Evolutionary conservation across 73 alveolate species (phyloP).

Genomic region (Tetrahymena malaccensis): DNA sequence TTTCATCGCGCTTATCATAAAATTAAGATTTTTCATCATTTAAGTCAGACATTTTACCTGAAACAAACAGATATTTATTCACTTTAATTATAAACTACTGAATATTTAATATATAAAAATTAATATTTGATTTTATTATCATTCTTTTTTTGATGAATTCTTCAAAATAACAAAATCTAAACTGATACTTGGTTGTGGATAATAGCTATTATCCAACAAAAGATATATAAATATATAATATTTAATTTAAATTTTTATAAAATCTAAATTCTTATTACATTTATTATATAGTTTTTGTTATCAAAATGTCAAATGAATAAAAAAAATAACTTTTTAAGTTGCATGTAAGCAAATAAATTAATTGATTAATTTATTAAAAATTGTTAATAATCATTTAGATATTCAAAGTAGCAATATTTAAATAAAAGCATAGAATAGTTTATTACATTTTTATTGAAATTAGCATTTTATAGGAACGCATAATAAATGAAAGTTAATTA

Average conservation of each 20-base stretch:
- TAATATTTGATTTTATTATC: neutral
- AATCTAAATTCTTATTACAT: too few relatives aligned
- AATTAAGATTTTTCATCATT: neutral
- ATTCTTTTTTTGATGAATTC: neutral
- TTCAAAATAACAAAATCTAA: neutral
- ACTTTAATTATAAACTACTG: neutral
- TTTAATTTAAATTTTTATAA: too few relatives aligned
- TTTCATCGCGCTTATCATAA: neutral
- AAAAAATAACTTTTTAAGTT: neutral
- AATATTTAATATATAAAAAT: too few relatives aligned
- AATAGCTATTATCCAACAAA: neutral
- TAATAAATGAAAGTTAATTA: neutral
- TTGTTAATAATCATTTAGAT: neutral
- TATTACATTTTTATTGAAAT: neutral
- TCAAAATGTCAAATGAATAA: neutral
- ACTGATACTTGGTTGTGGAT: neutral
- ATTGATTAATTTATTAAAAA: too few relatives aligned
- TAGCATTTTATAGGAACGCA: neutral
- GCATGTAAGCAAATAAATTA: neutral
- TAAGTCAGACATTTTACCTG: neutral
- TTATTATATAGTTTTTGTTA: too few relatives aligned
- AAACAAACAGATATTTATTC: neutral
- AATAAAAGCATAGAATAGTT: neutral
- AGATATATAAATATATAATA: neutral
- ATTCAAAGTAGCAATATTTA: too few relatives aligned